These are phyloP conservation scores for Pyrenula massariospora DNA, from an alignment of 495 filamentous ascomycete genomes.

Conservation along the genomic window DNA sequence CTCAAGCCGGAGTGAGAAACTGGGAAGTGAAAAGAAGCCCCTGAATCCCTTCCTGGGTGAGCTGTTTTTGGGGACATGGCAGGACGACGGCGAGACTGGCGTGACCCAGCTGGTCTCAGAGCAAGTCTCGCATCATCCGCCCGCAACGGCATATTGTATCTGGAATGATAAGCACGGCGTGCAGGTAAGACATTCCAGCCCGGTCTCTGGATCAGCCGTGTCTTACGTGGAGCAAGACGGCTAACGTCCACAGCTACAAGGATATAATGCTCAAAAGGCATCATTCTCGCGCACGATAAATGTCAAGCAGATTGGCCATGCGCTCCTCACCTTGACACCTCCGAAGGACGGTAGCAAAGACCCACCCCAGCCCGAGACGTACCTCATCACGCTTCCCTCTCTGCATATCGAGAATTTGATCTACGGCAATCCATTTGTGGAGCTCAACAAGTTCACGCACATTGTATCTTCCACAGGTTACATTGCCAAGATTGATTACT, in stretches of 20 bases:
- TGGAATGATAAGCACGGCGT: conserved; percentile 75
- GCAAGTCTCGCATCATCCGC: conserved; percentile 93
- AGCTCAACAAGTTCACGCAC: conserved; percentile 70
- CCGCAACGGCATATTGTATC: conserved; percentile 89
- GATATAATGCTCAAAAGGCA: conserved; percentile 97
- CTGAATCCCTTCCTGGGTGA: conserved; percentile 88
- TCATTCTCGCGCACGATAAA: conserved; percentile 87
- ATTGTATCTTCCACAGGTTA: conserved; percentile 81
- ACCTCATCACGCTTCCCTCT: conserved; percentile 82
- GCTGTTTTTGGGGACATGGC: conserved; percentile 82
- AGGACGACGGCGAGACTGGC: conserved; percentile 51
- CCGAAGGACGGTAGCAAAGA: conserved; percentile 35
- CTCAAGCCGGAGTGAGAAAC: conserved; percentile 79
- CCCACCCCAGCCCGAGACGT: conserved; percentile 47
- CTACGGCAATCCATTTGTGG: conserved; percentile 82
- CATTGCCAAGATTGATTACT: conserved; percentile 87
- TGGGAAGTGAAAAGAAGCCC: conserved; percentile 93
- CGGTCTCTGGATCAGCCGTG: not conserved
- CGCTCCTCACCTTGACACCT: conserved; percentile 63
- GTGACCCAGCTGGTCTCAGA: conserved; percentile 63
- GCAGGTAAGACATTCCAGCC: conserved; percentile 39
- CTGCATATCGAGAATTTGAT: conserved; percentile 92
- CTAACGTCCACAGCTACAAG: conserved; percentile 60
- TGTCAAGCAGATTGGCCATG: conserved; percentile 93
- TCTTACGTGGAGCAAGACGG: not conserved